Conservation (phyloP, 495 filamentous ascomycete genomes). For the Chaetomium fimeti region DNA sequence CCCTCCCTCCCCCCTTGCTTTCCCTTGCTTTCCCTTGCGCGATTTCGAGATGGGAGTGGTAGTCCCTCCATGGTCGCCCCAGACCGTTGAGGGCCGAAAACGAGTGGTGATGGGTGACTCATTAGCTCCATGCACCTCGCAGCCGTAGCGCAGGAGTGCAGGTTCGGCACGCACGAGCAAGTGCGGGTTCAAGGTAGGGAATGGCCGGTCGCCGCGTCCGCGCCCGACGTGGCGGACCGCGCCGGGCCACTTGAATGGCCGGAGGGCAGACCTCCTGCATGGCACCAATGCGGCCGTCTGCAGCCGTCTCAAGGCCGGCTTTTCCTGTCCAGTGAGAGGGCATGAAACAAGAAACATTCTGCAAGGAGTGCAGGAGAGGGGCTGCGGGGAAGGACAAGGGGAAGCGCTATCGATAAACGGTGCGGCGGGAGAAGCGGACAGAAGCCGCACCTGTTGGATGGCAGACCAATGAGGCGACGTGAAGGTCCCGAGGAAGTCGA, state of each 20-base stretch:
- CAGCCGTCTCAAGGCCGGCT: conserved; percentile 31
- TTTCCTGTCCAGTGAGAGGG: conserved; percentile 27
- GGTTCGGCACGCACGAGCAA: conserved; percentile 26
- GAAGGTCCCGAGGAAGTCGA: neutral
- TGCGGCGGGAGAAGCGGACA: conserved; percentile 10
- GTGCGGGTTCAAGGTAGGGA: conserved; percentile 12
- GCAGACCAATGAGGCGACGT: neutral
- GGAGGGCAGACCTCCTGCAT: conserved; percentile 24
- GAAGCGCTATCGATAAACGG: conserved; percentile 40
- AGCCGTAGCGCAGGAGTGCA: conserved; percentile 21
- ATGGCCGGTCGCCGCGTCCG: conserved; percentile 22
- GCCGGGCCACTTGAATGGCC: conserved; percentile 34
- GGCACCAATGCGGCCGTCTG: conserved; percentile 29
- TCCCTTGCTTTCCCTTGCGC: conserved; percentile 17
- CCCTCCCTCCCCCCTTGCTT: neutral
- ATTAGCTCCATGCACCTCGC: conserved; percentile 21
- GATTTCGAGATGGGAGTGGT: conserved; percentile 15
- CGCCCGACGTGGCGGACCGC: conserved; percentile 31
- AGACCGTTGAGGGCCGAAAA: conserved; percentile 24
- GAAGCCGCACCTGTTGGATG: neutral
- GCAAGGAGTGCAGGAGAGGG: conserved; percentile 21
- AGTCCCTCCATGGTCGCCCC: conserved; percentile 10
- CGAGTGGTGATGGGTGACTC: conserved; percentile 38
- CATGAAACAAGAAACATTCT: conserved; percentile 25
- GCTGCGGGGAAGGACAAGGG: conserved; percentile 19